Evolutionary conservation across 345 rosid species (phyloP).

Genomic region (Pistacia atlantica): DNA sequence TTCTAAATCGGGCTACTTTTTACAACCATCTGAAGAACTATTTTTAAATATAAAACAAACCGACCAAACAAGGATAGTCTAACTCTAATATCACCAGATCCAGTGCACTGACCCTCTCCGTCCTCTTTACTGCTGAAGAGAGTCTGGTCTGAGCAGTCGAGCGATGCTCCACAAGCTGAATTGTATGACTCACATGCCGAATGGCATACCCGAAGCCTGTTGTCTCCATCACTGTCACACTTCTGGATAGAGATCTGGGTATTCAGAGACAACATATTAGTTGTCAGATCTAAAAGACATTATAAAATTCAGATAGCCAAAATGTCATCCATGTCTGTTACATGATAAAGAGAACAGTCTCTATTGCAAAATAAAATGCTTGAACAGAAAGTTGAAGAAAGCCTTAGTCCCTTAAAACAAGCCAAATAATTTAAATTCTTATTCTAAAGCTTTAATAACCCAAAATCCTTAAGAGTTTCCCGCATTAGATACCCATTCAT

Average conservation of each 20-base stretch:
- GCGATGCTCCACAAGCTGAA: slow-evolving; percentile 91
- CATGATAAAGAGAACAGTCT: no score
- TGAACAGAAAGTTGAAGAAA: no score
- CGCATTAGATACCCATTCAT: no score
- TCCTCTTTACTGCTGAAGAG: slow-evolving; percentile 87
- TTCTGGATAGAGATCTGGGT: slow-evolving; percentile 95
- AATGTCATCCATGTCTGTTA: not conserved
- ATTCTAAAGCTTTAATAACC: not conserved
- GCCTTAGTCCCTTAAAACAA: not conserved
- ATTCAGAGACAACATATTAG: not conserved
- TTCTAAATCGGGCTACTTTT: slow-evolving; percentile 36
- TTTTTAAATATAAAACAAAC: slow-evolving; percentile 40
- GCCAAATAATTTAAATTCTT: not conserved
- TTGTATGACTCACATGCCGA: slow-evolving; percentile 95
- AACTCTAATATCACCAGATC: slow-evolving; percentile 59
- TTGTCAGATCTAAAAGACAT: not conserved
- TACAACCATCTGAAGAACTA: slow-evolving; percentile 33
- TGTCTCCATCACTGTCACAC: slow-evolving; percentile 91
- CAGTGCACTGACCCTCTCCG: slow-evolving; percentile 84
- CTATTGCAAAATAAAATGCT: no score
- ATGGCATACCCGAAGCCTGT: slow-evolving; percentile 90
- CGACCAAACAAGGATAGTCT: slow-evolving; percentile 52
- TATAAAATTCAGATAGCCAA: not conserved
- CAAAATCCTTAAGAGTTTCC: no score
- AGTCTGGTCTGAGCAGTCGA: slow-evolving; percentile 95